Evolutionary conservation across 2,329 filamentous ascomycete genomes (phyloP).

Genomic region (Alternaria gansuensis): DNA sequence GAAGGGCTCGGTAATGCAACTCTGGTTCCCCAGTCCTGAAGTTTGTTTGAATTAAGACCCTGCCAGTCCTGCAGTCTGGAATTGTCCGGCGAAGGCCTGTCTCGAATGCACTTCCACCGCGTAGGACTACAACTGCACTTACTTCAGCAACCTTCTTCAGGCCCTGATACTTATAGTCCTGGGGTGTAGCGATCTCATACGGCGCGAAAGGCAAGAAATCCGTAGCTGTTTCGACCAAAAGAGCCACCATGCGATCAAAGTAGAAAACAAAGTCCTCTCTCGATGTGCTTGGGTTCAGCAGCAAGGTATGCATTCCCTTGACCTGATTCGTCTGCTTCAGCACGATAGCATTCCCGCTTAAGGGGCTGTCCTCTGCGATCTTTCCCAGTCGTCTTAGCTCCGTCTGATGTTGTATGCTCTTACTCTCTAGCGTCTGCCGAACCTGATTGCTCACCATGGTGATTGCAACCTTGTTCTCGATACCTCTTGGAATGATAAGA

Average conservation of each 20-base stretch:
- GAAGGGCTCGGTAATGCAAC: conserved; percentile 86
- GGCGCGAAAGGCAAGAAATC: conserved; percentile 71
- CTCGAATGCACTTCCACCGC: conserved; percentile 88
- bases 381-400: conserved; percentile 80
- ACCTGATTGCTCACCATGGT: conserved; percentile 95
- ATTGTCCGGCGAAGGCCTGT: conserved; percentile 88
- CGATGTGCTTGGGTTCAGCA: conserved; percentile 79
- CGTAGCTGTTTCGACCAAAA: conserved; percentile 75
- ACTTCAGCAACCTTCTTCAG: conserved; percentile 72
- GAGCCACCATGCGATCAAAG: conserved; percentile 86
- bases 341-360: conserved; percentile 78
- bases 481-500: conserved; percentile 92
- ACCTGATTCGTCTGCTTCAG: conserved; percentile 82
- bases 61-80: conserved; percentile 88
- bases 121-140: conserved; percentile 81
- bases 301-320: conserved; percentile 86
- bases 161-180: conserved; percentile 74
- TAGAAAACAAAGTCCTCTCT: conserved; percentile 97
- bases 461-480: conserved; percentile 94
- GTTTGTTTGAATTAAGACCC: conserved; percentile 90
- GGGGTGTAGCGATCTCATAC: conserved; percentile 73
- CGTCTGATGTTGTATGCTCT: conserved; percentile 82
- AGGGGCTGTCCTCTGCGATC: conserved; percentile 72
- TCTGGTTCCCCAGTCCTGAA: conserved; percentile 78
- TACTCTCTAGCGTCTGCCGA: conserved; percentile 83